Base-by-base conservation (phyloP, 768 basidiomycete genomes). In the Lentinula guzmanii region DNA sequence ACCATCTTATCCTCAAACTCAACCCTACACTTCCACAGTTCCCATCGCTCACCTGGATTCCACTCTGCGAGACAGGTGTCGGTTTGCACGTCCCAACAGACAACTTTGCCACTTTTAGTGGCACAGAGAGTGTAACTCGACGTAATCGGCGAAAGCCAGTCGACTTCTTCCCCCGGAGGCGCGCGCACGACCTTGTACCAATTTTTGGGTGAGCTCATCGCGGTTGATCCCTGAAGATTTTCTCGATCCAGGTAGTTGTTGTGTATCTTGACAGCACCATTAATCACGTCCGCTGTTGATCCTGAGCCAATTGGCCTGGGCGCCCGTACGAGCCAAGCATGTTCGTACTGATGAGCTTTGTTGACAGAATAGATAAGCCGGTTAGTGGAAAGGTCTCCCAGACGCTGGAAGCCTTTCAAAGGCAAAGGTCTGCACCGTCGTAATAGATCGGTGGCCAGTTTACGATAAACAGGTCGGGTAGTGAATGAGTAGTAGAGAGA, bases 71-170 rank as follows among this genome's bases (percentile, higher is more conserved):
- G 76, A 62, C 82, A 84, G 15, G 70, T 68, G 54, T 89, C 84
- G 3, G 78, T 76, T 56, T 82, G 82, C 13, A 90, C 82, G 61
- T 90, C 87, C 89, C 89, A 90, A 65, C 88, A 90, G 15, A 90
- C 83, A 18, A 90, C 86, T 66, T 86, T 86, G 4, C 89, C 88
- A 53, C 82, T 85, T 73, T 89, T 89, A 0, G 89, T 90, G 1
- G 87, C 86, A 65, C 87, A 90, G n/a, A 90, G 81, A 3, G 83
- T 88, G 66, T 90, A 90, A 41, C 82, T 86, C 5, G 86, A 86
- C 1, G 88, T 89, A 65, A 90, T 89, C 16, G 89, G 87, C 2
- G 87, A 87, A 5, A 90, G 73, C 88, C 87, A 90, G 64, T 90
- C 88, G 13, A 90, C 84, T 57, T 87, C 86, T 79, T 59, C 58